These are phyloP conservation scores for Sclerotinia trifoliorum DNA, from an alignment of 2,329 filamentous ascomycete species.

Conservation along the genomic window DNA sequence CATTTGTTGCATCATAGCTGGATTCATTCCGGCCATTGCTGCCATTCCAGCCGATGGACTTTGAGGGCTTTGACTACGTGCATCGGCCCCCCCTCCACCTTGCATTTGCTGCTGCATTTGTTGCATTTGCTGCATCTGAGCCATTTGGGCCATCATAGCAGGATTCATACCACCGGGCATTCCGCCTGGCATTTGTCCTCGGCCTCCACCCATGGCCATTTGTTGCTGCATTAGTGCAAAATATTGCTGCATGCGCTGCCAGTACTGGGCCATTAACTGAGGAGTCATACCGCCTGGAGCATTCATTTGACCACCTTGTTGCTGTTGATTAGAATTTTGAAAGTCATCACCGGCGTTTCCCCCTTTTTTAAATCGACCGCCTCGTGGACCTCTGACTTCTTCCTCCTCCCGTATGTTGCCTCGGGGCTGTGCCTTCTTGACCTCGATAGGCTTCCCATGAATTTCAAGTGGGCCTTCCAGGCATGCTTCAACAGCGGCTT, in stretches of 20 bases:
- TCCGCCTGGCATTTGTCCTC: conserved; percentile 56
- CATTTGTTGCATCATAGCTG: conserved; percentile 57
- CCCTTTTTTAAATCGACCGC: conserved; percentile 56
- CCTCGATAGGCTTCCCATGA: conserved; percentile 92
- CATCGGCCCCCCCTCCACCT: conserved; percentile 34
- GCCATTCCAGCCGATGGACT: conserved; percentile 36
- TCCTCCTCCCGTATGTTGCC: conserved; percentile 94
- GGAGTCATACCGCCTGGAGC: conserved; percentile 74
- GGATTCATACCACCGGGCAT: conserved; percentile 68
- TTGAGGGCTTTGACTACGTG: conserved; percentile 40
- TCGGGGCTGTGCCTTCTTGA: conserved; percentile 94
- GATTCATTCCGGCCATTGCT: conserved; percentile 42
- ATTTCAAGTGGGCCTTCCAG: conserved; percentile 84
- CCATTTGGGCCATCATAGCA: conserved; percentile 72
- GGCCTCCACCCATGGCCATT: conserved; percentile 66
- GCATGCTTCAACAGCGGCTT: conserved; percentile 89
- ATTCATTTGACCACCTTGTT: conserved; percentile 38
- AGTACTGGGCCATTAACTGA: conserved; percentile 97
- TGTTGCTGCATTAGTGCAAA: conserved; percentile 94
- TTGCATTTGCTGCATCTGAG: conserved; percentile 71
- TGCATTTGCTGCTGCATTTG: conserved; percentile 56
- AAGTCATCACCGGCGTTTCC: conserved; percentile 45
- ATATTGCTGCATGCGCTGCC: conserved; percentile 97
- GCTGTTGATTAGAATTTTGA: conserved; percentile 43
- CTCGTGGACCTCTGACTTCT: conserved; percentile 57